These are phyloP conservation scores for Triticum urartu DNA, from an alignment of 176 grass and related monocot genomes.

Conservation along the genomic window DNA sequence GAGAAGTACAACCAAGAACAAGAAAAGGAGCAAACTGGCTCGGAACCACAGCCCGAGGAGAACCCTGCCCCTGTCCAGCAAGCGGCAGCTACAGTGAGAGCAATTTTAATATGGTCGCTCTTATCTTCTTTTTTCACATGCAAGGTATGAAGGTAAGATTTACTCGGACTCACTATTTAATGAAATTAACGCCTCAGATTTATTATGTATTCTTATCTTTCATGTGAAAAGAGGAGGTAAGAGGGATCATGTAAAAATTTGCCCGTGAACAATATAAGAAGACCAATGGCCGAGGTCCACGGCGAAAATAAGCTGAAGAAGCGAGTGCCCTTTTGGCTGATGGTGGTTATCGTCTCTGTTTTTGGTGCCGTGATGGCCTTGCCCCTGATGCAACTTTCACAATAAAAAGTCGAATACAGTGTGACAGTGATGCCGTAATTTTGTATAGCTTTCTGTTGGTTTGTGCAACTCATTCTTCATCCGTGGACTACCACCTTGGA, in stretches of 20 bases:
- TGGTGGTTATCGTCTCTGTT: constrained; percentile 73
- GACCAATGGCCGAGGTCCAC: neutral
- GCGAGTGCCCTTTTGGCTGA: constrained; percentile 77
- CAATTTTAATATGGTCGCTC: too few species aligned
- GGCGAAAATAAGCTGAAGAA: constrained; percentile 57
- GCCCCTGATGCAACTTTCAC: constrained; percentile 94
- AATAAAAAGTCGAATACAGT: constrained; percentile 11
- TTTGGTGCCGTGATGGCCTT: constrained; percentile 78
- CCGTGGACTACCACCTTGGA: constrained; percentile 12
- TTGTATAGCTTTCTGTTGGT: constrained; percentile 71
- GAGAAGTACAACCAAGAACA: constrained; percentile 78
- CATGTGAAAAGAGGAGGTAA: too few species aligned
- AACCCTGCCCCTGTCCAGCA: constrained; percentile 14
- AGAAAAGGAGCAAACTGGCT: constrained; percentile 8
- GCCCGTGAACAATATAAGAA: too few species aligned
- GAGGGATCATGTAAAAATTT: too few species aligned
- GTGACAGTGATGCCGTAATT: constrained; percentile 36
- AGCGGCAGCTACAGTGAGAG: constrained; percentile 3
- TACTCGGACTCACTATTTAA: too few species aligned
- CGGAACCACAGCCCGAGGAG: constrained; percentile 35
- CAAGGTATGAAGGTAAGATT: too few species aligned
- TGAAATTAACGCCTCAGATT: too few species aligned
- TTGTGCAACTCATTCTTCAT: constrained; percentile 32
- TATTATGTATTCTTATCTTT: too few species aligned
- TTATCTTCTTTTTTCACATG: too few species aligned